Evolutionary conservation across 2,329 filamentous ascomycete species (phyloP), one percentile per base, ranked within the genome.

Genomic region (Trichoderma cornu-damae): DNA sequence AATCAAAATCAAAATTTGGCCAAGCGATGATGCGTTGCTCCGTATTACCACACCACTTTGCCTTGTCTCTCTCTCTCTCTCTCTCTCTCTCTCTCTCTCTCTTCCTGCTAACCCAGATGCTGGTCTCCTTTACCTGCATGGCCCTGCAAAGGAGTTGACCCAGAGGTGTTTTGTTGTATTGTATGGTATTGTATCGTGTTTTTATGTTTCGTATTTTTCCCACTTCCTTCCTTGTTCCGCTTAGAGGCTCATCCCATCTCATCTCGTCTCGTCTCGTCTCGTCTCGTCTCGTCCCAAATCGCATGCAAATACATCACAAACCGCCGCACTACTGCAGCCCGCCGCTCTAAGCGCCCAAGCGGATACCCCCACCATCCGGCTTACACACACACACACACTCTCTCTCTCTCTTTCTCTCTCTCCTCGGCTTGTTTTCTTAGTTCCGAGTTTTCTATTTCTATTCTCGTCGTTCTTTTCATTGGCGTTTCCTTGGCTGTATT

Each of bases 281-380:
- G 4, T n/a, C 35, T 16, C 35, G 8, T 8, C n/a, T 38, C n/a
- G 16, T 18, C 35, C 6, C 16, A 18, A 18, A 16, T 8, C 16
- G 9, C 18, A 8, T n/a, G n/a, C n/a, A n/a, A n/a, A n/a, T n/a
- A n/a, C n/a, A n/a, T n/a, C n/a, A n/a, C n/a, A n/a, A n/a, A n/a
- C n/a, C n/a, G n/a, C 54, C 20, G 26, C 46, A 61, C 60, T 63
- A 59, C 61, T 63, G 63, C 63, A 64, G 51, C 58, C 50, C 47
- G 32, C 37, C 58, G 48, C 20, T 59, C 57, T 64, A 66, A 65
- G 64, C 64, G 64, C 64, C 62, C 37, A 60, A 59, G 61, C 63
- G 64, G 63, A 46, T 62, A 61, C 53, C 57, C 55, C 38, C 37
- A 22, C 32, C 51, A 49, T 42, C 34, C 57, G 47, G 34, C 43